Conservation (phyloP, 2,329 filamentous ascomycete species). For the Verticillium nonalfalfae region DNA sequence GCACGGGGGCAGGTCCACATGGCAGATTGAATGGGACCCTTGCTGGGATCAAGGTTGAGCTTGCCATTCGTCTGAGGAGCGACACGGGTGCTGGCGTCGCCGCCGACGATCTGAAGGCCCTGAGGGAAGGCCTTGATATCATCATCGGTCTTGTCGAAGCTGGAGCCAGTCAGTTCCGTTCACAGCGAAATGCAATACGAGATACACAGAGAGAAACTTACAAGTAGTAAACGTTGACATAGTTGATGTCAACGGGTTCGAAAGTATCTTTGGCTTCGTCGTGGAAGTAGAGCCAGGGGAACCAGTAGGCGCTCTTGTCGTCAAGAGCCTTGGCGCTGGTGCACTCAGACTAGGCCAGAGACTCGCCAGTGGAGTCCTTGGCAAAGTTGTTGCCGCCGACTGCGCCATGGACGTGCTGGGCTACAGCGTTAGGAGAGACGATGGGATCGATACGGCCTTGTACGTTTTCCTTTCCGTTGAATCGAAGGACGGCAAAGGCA, state of each 20-base stretch:
- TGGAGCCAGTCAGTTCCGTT: conserved; percentile 21
- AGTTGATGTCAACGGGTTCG: conserved; percentile 61
- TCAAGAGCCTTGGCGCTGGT: conserved; percentile 62
- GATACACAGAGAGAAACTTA: conserved; percentile 21
- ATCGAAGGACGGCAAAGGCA: conserved; percentile 64
- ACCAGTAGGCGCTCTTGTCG: conserved; percentile 74
- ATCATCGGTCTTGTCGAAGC: conserved; percentile 58
- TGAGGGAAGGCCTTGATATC: conserved; percentile 63
- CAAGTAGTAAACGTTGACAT: conserved; percentile 75
- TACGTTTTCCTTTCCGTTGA: conserved; percentile 59
- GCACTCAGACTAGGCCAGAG: conserved; percentile 57
- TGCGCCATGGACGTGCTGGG: conserved; percentile 63
- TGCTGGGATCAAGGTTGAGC: conserved; percentile 42
- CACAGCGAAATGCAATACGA: background rate
- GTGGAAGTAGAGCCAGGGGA: conserved; percentile 62
- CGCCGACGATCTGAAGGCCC: conserved; percentile 66
- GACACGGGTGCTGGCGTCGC: conserved; percentile 52
- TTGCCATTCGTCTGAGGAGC: conserved; percentile 47
- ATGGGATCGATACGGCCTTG: conserved; percentile 63
- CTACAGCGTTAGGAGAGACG: conserved; percentile 50
- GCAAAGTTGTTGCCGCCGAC: conserved; percentile 66
- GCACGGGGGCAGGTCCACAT: conserved; percentile 56
- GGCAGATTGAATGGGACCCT: conserved; percentile 45
- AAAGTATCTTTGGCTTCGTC: conserved; percentile 57
- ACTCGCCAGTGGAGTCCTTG: conserved; percentile 53